Percentiles rank a stretch among this genome's conserved stretches.
Conservation (phyloP, 2,329 filamentous ascomycete genomes). For the Colletotrichum sp. region DNA sequence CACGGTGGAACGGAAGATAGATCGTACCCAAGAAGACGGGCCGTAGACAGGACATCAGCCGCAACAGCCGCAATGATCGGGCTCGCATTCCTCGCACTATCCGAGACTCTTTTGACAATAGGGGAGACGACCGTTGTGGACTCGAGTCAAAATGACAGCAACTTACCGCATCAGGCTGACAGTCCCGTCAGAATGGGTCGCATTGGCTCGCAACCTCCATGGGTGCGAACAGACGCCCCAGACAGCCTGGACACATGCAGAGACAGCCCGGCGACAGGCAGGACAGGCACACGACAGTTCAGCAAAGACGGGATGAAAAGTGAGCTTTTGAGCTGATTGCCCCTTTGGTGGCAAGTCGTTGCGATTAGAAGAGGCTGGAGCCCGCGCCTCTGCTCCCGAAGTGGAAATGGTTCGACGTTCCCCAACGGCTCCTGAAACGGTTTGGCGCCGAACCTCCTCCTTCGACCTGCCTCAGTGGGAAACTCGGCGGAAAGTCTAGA, state of each 20-base stretch:
- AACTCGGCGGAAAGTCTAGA: not conserved
- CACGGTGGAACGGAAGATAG: not conserved
- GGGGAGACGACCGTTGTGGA: not conserved
- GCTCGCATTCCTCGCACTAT: not conserved
- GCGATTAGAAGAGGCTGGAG: not conserved
- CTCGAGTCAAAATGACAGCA: not conserved
- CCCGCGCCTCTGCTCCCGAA: not conserved
- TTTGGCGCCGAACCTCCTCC: not conserved
- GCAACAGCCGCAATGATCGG: not conserved
- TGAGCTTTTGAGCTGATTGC: not conserved
- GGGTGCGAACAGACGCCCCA: slow-evolving; percentile 5
- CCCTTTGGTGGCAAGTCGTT: not conserved
- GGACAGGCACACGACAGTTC: not conserved
- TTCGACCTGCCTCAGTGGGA: not conserved
- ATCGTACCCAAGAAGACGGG: not conserved
- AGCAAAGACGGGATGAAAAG: not conserved
- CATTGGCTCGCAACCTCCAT: not conserved
- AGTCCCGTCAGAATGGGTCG: not conserved
- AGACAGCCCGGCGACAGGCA: not conserved
- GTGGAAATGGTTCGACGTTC: not conserved
- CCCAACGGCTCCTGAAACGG: slow-evolving; percentile 15
- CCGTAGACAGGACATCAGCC: not conserved
- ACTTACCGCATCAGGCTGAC: not conserved
- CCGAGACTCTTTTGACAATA: not conserved
- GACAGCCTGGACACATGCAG: not conserved